phyloP scores from a whole-genome alignment of 1,284 basidiomycete genomes.

The Leccinum subfulvum region DNA sequence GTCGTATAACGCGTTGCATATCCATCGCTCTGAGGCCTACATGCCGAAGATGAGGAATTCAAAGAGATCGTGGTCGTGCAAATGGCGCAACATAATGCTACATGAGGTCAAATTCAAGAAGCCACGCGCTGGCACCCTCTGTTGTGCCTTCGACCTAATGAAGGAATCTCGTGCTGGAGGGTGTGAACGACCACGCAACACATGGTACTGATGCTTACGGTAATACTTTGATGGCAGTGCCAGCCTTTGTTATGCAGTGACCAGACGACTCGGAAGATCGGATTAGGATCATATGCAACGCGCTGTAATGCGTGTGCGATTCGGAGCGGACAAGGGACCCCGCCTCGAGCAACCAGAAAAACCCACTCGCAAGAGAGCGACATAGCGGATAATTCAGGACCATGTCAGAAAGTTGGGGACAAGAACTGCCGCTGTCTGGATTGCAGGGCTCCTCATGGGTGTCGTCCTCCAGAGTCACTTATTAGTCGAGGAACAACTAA shows the following conservation, averaged over 20 bases:
- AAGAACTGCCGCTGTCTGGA: neutral
- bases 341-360: neutral
- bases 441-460: neutral
- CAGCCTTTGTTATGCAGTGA: neutral
- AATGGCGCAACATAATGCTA: neutral
- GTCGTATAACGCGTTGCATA: neutral
- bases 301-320: neutral
- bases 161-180: neutral
- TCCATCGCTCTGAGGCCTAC: neutral
- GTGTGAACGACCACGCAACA: neutral
- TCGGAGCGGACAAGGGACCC: neutral
- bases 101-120: neutral
- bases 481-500: neutral
- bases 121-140: neutral
- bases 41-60: neutral
- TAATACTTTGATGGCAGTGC: neutral
- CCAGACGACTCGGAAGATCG: neutral
- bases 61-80: neutral
- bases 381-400: neutral
- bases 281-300: neutral
- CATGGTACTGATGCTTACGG: neutral
- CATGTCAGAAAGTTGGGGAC: neutral
- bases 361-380: neutral
- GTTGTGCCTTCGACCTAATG: neutral
- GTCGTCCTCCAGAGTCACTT: neutral